These are phyloP conservation scores for Melampsora americana DNA, from an alignment of 1,284 basidiomycete species.

Conservation along the genomic window DNA sequence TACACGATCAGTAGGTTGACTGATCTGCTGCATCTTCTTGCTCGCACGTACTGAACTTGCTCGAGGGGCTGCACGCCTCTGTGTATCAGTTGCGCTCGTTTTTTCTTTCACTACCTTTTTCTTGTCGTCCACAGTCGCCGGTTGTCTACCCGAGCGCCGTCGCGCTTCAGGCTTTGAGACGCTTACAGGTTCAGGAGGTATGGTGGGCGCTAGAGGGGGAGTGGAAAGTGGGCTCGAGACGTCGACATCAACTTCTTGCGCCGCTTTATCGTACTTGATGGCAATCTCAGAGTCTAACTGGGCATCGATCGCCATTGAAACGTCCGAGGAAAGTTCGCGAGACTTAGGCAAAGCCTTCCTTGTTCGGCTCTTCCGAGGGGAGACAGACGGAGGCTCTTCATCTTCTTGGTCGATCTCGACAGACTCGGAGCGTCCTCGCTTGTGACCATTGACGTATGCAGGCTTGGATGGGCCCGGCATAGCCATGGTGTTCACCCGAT, in stretches of 20 bases:
- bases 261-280: not conserved
- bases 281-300: not conserved
- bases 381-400: not conserved
- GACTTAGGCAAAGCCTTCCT: not conserved
- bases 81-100: not conserved
- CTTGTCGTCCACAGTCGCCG: not conserved
- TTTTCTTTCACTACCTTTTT: not conserved
- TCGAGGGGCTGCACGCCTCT: not conserved
- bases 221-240: not conserved
- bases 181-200: not conserved
- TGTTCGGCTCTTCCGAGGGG: not conserved
- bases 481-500: constrained; percentile 21
- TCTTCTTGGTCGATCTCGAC: not conserved
- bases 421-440: not conserved
- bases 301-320: not conserved
- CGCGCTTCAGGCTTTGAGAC: not conserved
- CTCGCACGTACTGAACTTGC: not conserved
- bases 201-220: not conserved
- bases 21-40: not conserved
- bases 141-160: not conserved
- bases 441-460: constrained; percentile 2
- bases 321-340: not conserved
- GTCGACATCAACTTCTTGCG: not conserved
- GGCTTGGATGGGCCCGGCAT: constrained; percentile 11
- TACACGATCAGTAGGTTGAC: not conserved